phyloP scores from a whole-genome alignment of 129 eudicot species.

The Centrapalus pauciflorus region DNA sequence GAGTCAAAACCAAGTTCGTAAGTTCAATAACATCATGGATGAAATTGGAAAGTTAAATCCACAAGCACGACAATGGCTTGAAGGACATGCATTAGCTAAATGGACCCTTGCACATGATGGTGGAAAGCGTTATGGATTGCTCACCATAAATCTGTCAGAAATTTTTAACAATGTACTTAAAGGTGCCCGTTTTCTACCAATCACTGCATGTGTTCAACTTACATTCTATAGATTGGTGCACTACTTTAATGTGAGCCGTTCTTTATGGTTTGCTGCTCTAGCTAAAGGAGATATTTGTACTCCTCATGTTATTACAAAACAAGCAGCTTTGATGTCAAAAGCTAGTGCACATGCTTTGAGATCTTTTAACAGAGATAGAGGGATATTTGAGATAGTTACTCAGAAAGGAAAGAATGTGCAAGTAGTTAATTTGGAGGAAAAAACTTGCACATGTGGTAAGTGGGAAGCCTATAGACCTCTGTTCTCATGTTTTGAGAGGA shows the following conservation, averaged over 20 bases:
- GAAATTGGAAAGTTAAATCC: too few species aligned
- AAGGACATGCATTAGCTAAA: neutral
- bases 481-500: neutral
- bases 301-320: neutral
- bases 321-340: neutral
- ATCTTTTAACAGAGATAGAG: neutral
- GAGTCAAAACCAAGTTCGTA: too few species aligned
- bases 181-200: neutral
- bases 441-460: neutral
- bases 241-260: too few species aligned
- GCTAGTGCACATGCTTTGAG: neutral
- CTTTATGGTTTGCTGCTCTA: neutral
- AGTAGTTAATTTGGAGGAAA: neutral
- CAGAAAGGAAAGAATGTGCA: neutral
- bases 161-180: neutral
- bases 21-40: too few species aligned
- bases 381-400: neutral
- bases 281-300: neutral
- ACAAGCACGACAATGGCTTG: neutral
- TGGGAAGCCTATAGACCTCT: neutral
- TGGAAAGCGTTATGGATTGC: too few species aligned
- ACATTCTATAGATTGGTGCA: neutral
- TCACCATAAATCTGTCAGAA: neutral
- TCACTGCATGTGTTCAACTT: neutral
- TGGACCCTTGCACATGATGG: too few species aligned